Conservation (phyloP, 768 basidiomycete genomes). For the Mycena epipterygia region DNA sequence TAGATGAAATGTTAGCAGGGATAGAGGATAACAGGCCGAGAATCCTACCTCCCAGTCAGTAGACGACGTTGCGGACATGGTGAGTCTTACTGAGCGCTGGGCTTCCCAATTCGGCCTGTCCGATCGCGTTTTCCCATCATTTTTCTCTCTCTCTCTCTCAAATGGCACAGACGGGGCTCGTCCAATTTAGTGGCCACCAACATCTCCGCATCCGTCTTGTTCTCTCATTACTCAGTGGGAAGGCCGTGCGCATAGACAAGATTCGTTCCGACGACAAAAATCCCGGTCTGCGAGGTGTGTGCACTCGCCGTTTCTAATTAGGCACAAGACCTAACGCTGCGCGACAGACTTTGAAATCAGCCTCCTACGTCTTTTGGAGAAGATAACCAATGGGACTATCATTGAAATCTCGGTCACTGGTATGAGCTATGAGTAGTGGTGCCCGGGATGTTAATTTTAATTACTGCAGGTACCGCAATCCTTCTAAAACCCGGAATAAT, state of each 20-base stretch:
- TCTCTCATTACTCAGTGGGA: conserved; percentile 91
- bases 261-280: conserved; percentile 95
- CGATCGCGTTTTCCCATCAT: conserved; percentile 14
- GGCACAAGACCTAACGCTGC: conserved; percentile 8
- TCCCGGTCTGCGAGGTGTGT: conserved; percentile 89
- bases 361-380: conserved; percentile 88
- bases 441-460: background rate
- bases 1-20: background rate
- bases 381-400: conserved; percentile 92
- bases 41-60: conserved; percentile 56
- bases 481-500: conserved; percentile 95
- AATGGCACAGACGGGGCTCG: conserved; percentile 60
- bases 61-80: background rate
- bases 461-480: conserved; percentile 83
- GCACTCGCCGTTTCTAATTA: conserved; percentile 25
- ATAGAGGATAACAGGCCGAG: background rate
- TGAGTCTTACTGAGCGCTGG: conserved; percentile 19
- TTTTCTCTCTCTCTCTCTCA: conserved; percentile 13
- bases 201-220: conserved; percentile 88
- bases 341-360: conserved; percentile 97
- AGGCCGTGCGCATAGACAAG: conserved; percentile 84
- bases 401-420: conserved; percentile 98
- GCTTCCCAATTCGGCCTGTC: background rate
- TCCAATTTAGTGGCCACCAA: conserved; percentile 85
- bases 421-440: conserved; percentile 47